These are phyloP conservation scores for Pseudogymnoascus verrucosus DNA, from an alignment of 2,329 filamentous ascomycete species.

Conservation along the genomic window DNA sequence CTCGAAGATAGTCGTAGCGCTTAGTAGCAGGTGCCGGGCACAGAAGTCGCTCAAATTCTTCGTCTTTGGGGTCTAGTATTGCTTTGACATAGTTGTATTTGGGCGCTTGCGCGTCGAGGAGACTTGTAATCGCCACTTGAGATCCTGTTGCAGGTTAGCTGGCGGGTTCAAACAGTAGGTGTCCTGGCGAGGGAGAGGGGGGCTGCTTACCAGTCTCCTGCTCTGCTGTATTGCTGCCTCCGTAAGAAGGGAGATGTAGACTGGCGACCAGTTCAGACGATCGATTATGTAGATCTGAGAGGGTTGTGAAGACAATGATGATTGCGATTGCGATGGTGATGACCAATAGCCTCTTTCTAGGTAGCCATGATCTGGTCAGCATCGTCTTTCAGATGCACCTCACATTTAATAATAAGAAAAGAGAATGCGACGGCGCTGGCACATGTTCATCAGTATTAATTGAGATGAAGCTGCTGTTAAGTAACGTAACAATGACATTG, in stretches of 20 bases:
- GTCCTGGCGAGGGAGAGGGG: background rate
- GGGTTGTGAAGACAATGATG: conserved; percentile 10
- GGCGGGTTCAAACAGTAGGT: background rate
- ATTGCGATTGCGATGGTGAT: background rate
- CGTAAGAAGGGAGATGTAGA: background rate
- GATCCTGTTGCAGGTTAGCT: conserved; percentile 4
- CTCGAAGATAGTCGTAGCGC: conserved; percentile 15
- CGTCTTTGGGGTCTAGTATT: conserved; percentile 14
- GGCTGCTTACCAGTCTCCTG: background rate
- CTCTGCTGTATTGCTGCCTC: background rate
- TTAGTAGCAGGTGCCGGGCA: conserved; percentile 10
- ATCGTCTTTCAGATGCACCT: conserved; percentile 9
- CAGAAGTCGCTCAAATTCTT: conserved; percentile 10
- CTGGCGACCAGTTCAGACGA: background rate
- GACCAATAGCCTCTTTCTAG: conserved; percentile 11
- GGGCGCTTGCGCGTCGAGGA: background rate
- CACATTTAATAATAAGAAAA: background rate
- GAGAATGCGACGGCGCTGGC: background rate
- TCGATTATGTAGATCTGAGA: conserved; percentile 7
- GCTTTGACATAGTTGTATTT: conserved; percentile 11
- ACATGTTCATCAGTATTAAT: background rate
- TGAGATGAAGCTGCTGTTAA: background rate
- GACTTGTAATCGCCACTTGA: background rate
- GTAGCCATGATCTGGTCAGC: conserved; percentile 12
- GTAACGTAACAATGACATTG: background rate